Evolutionary conservation across 495 filamentous ascomycete genomes (phyloP).

Genomic region (Trypethelium eluteriae): DNA sequence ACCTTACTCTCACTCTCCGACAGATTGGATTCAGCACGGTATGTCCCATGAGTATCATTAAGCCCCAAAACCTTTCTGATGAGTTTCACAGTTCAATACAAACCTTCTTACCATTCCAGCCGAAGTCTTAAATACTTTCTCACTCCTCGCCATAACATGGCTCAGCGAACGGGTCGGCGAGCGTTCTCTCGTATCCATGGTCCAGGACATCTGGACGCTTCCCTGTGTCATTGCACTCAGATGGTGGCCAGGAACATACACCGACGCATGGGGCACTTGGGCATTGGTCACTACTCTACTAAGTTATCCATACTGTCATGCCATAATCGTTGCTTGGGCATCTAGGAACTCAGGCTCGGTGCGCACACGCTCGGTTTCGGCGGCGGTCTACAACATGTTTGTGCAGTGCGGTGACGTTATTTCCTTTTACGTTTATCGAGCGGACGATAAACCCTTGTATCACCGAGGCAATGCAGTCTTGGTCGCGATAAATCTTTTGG

Average conservation of each 20-base stretch:
- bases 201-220: constrained; percentile 44
- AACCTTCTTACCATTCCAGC: constrained; percentile 44
- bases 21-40: constrained; percentile 38
- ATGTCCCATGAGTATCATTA: neutral
- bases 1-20: constrained; percentile 39
- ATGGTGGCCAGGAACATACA: constrained; percentile 30
- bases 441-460: constrained; percentile 36
- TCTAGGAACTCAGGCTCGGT: constrained; percentile 40
- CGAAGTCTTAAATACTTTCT: constrained; percentile 30
- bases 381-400: constrained; percentile 42
- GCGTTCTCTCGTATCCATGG: constrained; percentile 39
- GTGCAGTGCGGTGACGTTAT: constrained; percentile 38
- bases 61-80: neutral
- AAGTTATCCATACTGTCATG: constrained; percentile 42
- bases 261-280: constrained; percentile 39
- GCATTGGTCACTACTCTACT: constrained; percentile 38
- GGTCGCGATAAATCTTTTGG: constrained; percentile 32
- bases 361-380: constrained; percentile 38
- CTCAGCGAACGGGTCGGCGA: constrained; percentile 42
- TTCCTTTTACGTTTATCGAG: constrained; percentile 36
- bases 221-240: constrained; percentile 40
- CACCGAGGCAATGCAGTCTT: constrained; percentile 38
- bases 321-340: constrained; percentile 39
- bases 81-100: constrained; percentile 29
- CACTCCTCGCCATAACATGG: constrained; percentile 39